A percentile compares a stretch with the other conserved stretches of the same genome.
Evolutionary conservation across 192 early-diverging fungal species (phyloP).

Genomic region (Radiomyces spectabilis): DNA sequence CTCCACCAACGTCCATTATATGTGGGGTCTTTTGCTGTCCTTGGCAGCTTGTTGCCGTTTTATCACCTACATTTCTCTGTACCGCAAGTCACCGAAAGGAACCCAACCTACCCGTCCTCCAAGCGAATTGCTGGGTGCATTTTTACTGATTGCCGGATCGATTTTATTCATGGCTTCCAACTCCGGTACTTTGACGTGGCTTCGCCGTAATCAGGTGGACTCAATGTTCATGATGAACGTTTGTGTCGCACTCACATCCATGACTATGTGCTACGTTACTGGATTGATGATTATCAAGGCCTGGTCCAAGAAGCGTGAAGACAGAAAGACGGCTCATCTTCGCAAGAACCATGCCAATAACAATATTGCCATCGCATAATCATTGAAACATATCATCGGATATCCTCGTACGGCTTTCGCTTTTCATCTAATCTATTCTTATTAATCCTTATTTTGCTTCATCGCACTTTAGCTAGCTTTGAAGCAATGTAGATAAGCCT

Average conservation of each 20-base stretch:
- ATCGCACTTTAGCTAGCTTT: too few species aligned
- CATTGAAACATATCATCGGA: too few species aligned
- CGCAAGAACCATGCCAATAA: not conserved
- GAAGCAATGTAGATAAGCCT: too few species aligned
- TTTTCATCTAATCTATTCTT: too few species aligned
- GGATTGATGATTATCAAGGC: slow-evolving; percentile 23
- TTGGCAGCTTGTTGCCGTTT: slow-evolving; percentile 20
- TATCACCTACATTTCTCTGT: slow-evolving; percentile 21
- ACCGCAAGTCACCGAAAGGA: slow-evolving; percentile 3
- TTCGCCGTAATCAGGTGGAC: slow-evolving; percentile 18
- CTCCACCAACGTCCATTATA: slow-evolving; percentile 21
- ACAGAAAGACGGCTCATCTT: slow-evolving; percentile 9
- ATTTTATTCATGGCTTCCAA: slow-evolving; percentile 34
- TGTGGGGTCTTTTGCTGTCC: slow-evolving; percentile 25
- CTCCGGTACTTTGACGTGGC: slow-evolving; percentile 23
- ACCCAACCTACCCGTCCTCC: slow-evolving; percentile 18
- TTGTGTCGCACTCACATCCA: slow-evolving; percentile 19
- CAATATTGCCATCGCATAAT: too few species aligned
- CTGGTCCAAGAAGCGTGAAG: slow-evolving; percentile 21
- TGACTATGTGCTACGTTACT: slow-evolving; percentile 21
- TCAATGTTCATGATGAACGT: slow-evolving; percentile 34
- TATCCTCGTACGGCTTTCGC: too few species aligned
- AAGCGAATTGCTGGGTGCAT: slow-evolving; percentile 20
- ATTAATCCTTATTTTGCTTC: too few species aligned
- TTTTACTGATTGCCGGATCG: slow-evolving; percentile 18